Evolutionary conservation across 768 basidiomycete genomes (phyloP).

Genomic region (Mycena crocata): DNA sequence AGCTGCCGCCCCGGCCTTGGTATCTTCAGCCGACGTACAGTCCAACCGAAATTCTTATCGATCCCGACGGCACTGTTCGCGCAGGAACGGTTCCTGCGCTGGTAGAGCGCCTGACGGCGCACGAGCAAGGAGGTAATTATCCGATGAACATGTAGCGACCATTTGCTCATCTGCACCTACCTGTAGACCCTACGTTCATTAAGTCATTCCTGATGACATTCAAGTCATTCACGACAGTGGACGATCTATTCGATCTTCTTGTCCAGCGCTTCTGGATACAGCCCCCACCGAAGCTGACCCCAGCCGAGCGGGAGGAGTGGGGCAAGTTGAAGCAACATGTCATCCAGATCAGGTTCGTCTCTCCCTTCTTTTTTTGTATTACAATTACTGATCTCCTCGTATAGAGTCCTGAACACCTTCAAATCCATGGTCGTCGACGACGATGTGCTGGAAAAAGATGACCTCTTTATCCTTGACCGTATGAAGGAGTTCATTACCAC

Average conservation of each 20-base stretch:
- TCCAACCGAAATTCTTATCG: constrained; percentile 85
- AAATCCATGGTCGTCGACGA: constrained; percentile 90
- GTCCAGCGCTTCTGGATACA: constrained; percentile 83
- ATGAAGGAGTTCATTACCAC: constrained; percentile 85
- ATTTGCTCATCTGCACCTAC: neutral
- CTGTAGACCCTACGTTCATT: constrained; percentile 79
- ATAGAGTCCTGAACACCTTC: constrained; percentile 89
- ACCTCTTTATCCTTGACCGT: constrained; percentile 80
- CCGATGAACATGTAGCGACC: neutral
- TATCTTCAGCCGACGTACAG: constrained; percentile 87
- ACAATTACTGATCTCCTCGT: constrained; percentile 10
- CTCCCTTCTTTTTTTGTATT: constrained; percentile 2
- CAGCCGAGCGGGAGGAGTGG: constrained; percentile 82
- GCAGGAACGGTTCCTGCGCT: constrained; percentile 90
- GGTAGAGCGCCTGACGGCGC: constrained; percentile 90
- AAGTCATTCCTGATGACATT: constrained; percentile 96
- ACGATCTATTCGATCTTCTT: constrained; percentile 86
- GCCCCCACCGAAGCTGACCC: constrained; percentile 74
- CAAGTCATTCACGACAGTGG: constrained; percentile 90
- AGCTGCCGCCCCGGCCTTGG: constrained; percentile 71
- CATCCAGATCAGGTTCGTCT: constrained; percentile 83
- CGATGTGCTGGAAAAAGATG: constrained; percentile 87
- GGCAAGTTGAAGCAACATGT: constrained; percentile 85
- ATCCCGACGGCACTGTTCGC: constrained; percentile 84
- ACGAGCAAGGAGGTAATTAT: constrained; percentile 85